Evolutionary conservation across 768 basidiomycete species (phyloP).

Genomic region (Serendipita sp.): DNA sequence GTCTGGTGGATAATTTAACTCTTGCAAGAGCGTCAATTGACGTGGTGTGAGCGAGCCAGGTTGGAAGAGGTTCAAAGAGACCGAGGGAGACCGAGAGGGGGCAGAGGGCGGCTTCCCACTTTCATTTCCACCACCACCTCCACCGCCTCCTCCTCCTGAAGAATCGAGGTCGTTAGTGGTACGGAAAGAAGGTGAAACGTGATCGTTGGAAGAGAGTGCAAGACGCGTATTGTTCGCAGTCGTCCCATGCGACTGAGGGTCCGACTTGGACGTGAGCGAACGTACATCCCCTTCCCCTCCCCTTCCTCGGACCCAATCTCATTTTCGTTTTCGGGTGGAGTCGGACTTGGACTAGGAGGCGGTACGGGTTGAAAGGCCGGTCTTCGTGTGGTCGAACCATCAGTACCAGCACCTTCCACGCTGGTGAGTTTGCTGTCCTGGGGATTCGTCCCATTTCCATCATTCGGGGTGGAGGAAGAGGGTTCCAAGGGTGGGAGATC

Average conservation of each 20-base stretch:
- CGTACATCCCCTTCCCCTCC: background rate
- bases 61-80: background rate
- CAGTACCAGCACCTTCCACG: no score
- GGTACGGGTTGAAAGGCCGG: background rate
- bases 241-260: background rate
- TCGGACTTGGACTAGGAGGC: background rate
- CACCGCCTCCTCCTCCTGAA: no score
- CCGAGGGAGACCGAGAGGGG: background rate
- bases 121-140: no score
- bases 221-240: no score
- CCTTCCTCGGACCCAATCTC: background rate
- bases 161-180: no score
- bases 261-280: background rate
- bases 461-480: slow-evolving; percentile 17
- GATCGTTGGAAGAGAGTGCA: no score
- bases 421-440: background rate
- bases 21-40: background rate
- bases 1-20: slow-evolving; percentile 41
- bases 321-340: background rate
- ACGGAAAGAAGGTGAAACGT: no score
- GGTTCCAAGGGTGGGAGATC: slow-evolving; percentile 20
- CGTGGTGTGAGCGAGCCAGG: background rate
- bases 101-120: background rate
- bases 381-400: no score
- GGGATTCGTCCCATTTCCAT: background rate